Evolutionary conservation across 768 basidiomycete species (phyloP).

Genomic region (Russula emetica): DNA sequence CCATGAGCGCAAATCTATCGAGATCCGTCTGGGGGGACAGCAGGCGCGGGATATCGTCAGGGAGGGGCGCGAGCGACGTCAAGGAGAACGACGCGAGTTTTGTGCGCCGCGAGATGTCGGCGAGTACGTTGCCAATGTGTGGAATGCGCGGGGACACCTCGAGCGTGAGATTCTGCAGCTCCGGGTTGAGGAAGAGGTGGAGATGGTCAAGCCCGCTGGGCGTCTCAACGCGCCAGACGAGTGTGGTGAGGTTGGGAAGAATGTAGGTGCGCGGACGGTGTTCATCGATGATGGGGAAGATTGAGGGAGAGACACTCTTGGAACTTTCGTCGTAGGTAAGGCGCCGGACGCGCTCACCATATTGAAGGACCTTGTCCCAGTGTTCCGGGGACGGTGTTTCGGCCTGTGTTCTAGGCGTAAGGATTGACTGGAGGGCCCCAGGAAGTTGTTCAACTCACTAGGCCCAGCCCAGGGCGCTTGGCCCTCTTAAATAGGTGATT

Average conservation of each 20-base stretch:
- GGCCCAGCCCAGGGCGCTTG: conserved; percentile 67
- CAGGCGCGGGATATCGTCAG: conserved; percentile 66
- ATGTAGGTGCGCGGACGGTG: conserved; percentile 58
- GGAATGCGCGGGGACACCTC: conserved; percentile 58
- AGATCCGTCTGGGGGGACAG: conserved; percentile 54
- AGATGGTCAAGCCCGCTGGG: conserved; percentile 61
- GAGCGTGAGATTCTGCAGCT: conserved; percentile 54
- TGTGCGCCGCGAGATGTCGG: conserved; percentile 58
- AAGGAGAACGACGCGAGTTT: conserved; percentile 66
- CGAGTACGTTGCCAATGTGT: conserved; percentile 57
- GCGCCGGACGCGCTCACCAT: conserved; percentile 63
- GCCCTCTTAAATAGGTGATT: conserved; percentile 61
- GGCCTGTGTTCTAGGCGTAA: conserved; percentile 38
- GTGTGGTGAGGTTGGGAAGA: conserved; percentile 62
- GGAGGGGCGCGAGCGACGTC: conserved; percentile 62
- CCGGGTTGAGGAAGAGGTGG: conserved; percentile 61
- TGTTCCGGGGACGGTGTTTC: conserved; percentile 61
- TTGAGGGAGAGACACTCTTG: conserved; percentile 57
- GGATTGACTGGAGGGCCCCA: conserved; percentile 4
- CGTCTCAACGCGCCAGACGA: conserved; percentile 71
- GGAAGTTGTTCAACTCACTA: conserved; percentile 46
- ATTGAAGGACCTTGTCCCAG: conserved; percentile 62
- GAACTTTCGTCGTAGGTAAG: conserved; percentile 66
- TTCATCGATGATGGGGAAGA: conserved; percentile 66
- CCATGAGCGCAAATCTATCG: conserved; percentile 61